phyloP scores from a whole-genome alignment of 2,329 filamentous ascomycete species.

The Colletotrichum sp. region DNA sequence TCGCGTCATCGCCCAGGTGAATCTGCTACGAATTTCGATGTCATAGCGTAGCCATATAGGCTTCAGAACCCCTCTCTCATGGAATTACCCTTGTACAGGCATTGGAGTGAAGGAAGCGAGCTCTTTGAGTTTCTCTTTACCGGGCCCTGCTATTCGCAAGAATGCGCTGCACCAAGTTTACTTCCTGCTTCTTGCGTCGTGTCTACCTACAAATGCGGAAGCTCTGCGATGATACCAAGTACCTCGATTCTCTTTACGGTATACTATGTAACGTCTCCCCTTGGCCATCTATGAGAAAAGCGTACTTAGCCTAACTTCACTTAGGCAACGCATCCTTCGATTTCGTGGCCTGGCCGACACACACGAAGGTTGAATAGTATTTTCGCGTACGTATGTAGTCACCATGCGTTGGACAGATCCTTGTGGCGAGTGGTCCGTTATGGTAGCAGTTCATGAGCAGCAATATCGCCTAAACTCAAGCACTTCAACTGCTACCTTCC shows the following conservation, averaged over 20 bases:
- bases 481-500: not conserved
- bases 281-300: not conserved
- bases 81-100: accelerated
- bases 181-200: not conserved
- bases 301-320: accelerated
- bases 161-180: not conserved
- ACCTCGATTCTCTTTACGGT: not conserved
- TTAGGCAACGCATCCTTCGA: not conserved
- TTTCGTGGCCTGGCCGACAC: not conserved
- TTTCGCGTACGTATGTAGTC: accelerated
- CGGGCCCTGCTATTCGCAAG: not conserved
- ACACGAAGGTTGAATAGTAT: not conserved
- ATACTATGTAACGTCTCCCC: accelerated
- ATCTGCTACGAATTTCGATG: not conserved
- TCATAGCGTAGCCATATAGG: accelerated
- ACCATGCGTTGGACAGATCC: not conserved
- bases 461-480: not conserved
- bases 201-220: not conserved
- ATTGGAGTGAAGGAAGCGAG: not conserved
- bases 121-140: accelerated
- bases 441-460: not conserved
- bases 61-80: not conserved
- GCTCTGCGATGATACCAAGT: not conserved
- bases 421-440: too few species aligned
- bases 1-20: not conserved